Conservation (phyloP, 169 alveolate genomes). For the Plasmodium adleri region DNA sequence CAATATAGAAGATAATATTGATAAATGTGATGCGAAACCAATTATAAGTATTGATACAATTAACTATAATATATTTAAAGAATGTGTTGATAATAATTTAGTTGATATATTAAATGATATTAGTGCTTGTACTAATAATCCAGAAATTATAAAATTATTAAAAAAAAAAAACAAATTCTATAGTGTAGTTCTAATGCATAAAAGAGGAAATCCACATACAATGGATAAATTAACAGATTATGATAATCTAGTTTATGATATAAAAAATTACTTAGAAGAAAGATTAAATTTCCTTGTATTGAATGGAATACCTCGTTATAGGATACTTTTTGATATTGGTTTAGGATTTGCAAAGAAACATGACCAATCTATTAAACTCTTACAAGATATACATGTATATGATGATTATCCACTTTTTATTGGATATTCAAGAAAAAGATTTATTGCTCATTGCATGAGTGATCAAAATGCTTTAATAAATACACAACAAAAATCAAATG, state of each 20-base stretch:
- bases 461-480: conserved; percentile 4
- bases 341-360: conserved; percentile 72
- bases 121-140: conserved; percentile 61
- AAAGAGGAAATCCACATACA: conserved; percentile 72
- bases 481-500: neutral
- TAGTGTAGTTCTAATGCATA: conserved; percentile 70
- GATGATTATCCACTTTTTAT: conserved; percentile 71
- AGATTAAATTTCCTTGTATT: conserved; percentile 49
- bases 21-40: conserved; percentile 20
- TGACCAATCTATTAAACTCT: conserved; percentile 52
- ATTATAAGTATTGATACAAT: conserved; percentile 60
- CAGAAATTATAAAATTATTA: conserved; percentile 56
- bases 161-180: conserved; percentile 39
- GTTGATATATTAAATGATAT: conserved; percentile 67
- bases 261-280: conserved; percentile 55
- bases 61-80: conserved; percentile 51
- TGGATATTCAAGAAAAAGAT: conserved; percentile 74
- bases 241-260: conserved; percentile 46
- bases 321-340: conserved; percentile 52
- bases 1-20: neutral
- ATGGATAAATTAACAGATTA: conserved; percentile 69
- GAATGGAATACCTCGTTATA: conserved; percentile 73
- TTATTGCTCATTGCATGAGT: conserved; percentile 47
- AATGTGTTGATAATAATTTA: conserved; percentile 37
- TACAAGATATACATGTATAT: conserved; percentile 63